These are phyloP conservation scores for Phytopythium chamaehyphon DNA, from an alignment of 352 stramenopile species.

Conservation along the genomic window DNA sequence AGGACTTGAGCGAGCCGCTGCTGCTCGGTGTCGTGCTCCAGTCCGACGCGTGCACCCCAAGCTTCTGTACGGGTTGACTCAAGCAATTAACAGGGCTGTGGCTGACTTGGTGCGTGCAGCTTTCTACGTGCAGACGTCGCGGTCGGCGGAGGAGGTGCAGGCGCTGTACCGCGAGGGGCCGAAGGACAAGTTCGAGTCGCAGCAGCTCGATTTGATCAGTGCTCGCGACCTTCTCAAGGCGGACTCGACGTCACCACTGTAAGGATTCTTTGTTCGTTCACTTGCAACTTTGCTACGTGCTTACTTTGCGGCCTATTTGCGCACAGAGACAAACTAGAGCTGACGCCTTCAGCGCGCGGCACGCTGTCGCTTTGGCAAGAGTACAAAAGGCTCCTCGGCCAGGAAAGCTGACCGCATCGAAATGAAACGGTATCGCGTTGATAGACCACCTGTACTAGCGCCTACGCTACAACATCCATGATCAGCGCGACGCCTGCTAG, in stretches of 20 bases:
- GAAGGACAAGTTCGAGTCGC: conserved; percentile 55
- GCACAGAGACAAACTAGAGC: conserved; percentile 25
- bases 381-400: conserved; percentile 19
- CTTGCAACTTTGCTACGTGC: not conserved
- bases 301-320: not conserved
- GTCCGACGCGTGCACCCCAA: conserved; percentile 62
- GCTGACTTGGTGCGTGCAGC: conserved; percentile 20
- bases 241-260: conserved; percentile 20
- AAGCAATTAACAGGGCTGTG: too few species aligned
- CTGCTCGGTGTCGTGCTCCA: conserved; percentile 75
- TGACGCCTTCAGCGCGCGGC: conserved; percentile 46
- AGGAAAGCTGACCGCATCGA: not conserved
- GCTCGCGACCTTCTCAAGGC: conserved; percentile 23
- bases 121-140: conserved; percentile 49
- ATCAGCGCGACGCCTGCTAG: conserved; percentile 95
- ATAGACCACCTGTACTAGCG: not conserved
- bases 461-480: conserved; percentile 84
- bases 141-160: conserved; percentile 26
- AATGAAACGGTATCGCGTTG: too few species aligned
- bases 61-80: conserved; percentile 77
- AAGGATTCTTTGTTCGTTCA: conserved; percentile 5
- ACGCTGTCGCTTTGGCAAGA: conserved; percentile 41
- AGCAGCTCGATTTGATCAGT: conserved; percentile 43
- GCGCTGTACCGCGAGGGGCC: conserved; percentile 41
- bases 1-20: conserved; percentile 37